Evolutionary conservation across 306 rosid genomes (phyloP), one percentile per base, ranked within the genome.

Genomic region (Dryas drummondii): DNA sequence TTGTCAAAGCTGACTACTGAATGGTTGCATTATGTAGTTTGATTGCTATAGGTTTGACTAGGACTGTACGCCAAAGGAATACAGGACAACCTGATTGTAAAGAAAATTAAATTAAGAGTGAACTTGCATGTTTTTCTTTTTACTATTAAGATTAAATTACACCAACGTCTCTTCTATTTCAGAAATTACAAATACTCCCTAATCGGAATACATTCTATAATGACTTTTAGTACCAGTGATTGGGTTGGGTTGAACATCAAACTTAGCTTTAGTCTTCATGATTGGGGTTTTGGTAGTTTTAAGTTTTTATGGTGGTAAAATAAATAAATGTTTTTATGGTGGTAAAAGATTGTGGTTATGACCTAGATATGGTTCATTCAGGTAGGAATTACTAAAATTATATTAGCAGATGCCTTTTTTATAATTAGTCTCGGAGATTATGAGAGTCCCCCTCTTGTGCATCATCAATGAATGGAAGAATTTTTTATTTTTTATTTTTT

Each of bases 251-350:
- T 59, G 55, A 41, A 13, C 22, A 22, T 46, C 57, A 22, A 40
- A 11, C 41, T 72, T 72, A 50, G 64, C 62, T 72, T 27, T 59
- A 73, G 53, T 56, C 15, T 73, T 60, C 77, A 26, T 15, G 17
- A 9, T 48, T 49, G 32, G 55, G 56, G 41, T 15, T 5, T 32
- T 11, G 56, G 17, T 6, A 42, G 62, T 41, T 40, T 62, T 9
- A 50, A 16, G 42, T 7, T 22, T 40, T 11, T 46, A 69, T 14
- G 27, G 40, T 59, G 10, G 5, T 4, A 15, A 17, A 45, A 19
- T 22, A 22, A 22, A 22, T 22, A 22, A 22, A 22, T 22, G 22
- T 22, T 22, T 22, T 22, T 22, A 22, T 22, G 22, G 22, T 22
- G 22, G 22, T 22, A 22, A 22, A 22, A 22, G 6, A 13, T 5